These are phyloP conservation scores for Mycena olivaceomarginata DNA, from an alignment of 768 basidiomycete species.

Conservation along the genomic window DNA sequence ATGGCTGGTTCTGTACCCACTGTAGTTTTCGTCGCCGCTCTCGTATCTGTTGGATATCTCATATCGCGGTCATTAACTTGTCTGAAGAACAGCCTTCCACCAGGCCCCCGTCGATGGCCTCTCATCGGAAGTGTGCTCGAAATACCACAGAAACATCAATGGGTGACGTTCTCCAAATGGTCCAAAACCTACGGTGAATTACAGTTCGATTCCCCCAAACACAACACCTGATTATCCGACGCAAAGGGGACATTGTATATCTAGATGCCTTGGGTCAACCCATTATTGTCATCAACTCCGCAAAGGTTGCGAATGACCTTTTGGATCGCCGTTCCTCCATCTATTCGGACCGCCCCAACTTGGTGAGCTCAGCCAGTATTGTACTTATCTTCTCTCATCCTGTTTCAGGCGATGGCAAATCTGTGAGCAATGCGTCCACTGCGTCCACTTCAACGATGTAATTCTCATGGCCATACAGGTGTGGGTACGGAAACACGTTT, in stretches of 20 bases:
- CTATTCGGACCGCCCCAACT: not conserved
- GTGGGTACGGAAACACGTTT: constrained; percentile 54
- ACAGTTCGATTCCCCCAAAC: not conserved
- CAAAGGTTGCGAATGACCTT: not conserved
- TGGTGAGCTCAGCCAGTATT: not conserved
- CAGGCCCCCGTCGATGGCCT: not conserved
- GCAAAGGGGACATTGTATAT: not conserved
- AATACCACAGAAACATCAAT: not conserved
- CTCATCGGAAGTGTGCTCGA: not conserved
- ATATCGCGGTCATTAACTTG: too few species aligned
- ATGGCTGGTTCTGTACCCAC: too few species aligned
- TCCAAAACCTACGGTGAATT: not conserved
- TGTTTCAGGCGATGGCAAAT: not conserved
- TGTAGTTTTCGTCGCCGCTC: too few species aligned
- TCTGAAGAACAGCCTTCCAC: not conserved
- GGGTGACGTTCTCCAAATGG: not conserved
- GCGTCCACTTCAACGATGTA: not conserved
- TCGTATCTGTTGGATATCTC: too few species aligned
- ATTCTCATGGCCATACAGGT: not conserved
- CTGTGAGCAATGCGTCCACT: not conserved
- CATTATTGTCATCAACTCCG: not conserved
- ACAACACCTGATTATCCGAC: not conserved
- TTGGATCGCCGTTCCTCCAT: not conserved
- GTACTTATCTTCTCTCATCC: not conserved
- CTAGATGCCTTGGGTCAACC: not conserved